Conservation (phyloP, 1,139 yeast species). For the Protomyces gravidus region DNA sequence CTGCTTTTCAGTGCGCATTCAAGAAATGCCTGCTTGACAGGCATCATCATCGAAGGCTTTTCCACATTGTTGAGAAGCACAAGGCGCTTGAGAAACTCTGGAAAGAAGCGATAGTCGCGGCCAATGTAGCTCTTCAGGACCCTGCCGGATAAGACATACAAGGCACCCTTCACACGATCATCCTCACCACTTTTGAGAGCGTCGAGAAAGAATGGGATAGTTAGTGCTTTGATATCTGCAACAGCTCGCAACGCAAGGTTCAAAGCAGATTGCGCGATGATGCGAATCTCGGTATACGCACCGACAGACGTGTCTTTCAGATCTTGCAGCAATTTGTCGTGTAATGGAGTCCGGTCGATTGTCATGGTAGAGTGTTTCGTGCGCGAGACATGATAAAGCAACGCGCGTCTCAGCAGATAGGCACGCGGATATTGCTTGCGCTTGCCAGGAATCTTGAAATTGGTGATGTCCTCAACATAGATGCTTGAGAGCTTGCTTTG, state of each 20-base stretch:
- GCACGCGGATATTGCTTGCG: conserved; percentile 74
- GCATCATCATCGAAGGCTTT: conserved; percentile 42
- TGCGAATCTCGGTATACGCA: conserved; percentile 63
- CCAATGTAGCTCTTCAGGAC: conserved; percentile 49
- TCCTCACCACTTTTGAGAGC: conserved; percentile 55
- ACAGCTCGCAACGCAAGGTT: conserved; percentile 69
- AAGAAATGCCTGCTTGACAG: conserved; percentile 23
- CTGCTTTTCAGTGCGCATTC: conserved; percentile 26
- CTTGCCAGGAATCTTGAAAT: conserved; percentile 49
- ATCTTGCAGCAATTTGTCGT: conserved; percentile 61
- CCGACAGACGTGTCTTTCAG: conserved; percentile 67
- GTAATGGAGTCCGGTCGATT: conserved; percentile 65
- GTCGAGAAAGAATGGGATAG: conserved; percentile 46
- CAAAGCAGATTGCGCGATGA: conserved; percentile 66
- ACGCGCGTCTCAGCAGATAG: conserved; percentile 70
- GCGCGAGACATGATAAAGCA: conserved; percentile 71
- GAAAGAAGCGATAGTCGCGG: conserved; percentile 55
- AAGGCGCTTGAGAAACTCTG: conserved; percentile 49
- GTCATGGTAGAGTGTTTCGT: conserved; percentile 71
- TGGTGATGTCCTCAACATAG: conserved; percentile 48
- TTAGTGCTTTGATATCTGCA: conserved; percentile 53
- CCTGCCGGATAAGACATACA: conserved; percentile 42
- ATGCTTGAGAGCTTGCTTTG: conserved; percentile 50
- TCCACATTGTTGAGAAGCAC: conserved; percentile 59
- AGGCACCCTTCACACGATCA: conserved; percentile 63